Base-by-base conservation (phyloP, 441 rosid species). In the Adansonia rubrostipa region DNA sequence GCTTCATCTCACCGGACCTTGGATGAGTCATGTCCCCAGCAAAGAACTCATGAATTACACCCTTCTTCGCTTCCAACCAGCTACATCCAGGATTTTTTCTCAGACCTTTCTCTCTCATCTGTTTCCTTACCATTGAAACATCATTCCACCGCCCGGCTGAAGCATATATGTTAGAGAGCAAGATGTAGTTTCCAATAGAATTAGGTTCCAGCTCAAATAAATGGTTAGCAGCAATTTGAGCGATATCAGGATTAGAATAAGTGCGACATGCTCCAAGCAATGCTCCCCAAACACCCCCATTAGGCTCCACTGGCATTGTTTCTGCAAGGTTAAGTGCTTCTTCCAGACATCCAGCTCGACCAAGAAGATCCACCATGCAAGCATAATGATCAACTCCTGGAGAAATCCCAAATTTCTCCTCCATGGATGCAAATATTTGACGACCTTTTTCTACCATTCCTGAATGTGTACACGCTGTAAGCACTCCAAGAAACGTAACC, bases 251-350 rank as follows among this genome's bases (percentile, higher is more conserved):
- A 81, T 89, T 78, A n/a, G 80, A 66, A 80, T 93, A 92, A 73
- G 88, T 86, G 45, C 87, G 88, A 71, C 96, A 95, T 45, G 98
- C 95, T 77, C 97, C 96, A 10, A 95, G 96, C 71, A 95, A 81
- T 20, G 98, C 97, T 71, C 98, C 98, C 98, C 97, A 95, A 22
- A 89, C 92, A 47, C 89, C 92, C 58, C 84, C 93, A 76, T 85
- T 84, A 71, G 95, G 90, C 62, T 93, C 77, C 48, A 82, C 67
- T 1, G 92, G 85, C 92, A 95, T 92, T 9, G 81, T 86, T 76
- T 84, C 54, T 13, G 81, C 86, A 77, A 93, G 79, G 58, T 89
- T 86, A 19, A 91, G 88, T 6, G 98, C 95, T 86, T 95, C 94
- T 28, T 80, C 81, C 69, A 95, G 84, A 51, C 79, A 80, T 40